Percentiles rank a stretch among this genome's conserved stretches.
Evolutionary conservation across 495 filamentous ascomycete species (phyloP).

Genomic region (Parathielavia appendiculata): DNA sequence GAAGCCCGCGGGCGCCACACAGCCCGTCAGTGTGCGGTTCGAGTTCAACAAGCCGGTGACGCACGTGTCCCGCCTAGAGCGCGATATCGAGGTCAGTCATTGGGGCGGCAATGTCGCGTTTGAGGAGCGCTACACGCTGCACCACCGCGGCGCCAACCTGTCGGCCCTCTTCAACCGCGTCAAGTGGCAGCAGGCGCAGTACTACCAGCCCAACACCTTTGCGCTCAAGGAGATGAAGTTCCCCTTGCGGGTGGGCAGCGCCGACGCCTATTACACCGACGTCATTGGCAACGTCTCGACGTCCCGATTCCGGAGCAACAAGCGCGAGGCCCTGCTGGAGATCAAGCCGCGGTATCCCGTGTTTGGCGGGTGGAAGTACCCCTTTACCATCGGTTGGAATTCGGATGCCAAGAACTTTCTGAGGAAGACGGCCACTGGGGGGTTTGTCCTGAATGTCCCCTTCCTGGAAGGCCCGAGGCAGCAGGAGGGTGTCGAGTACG

Average conservation of each 20-base stretch:
- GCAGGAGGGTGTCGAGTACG: conserved; percentile 78
- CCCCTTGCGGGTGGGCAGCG: conserved; percentile 69
- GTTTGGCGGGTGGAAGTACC: conserved; percentile 97
- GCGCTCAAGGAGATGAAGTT: conserved; percentile 79
- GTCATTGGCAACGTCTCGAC: conserved; percentile 97
- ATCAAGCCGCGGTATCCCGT: conserved; percentile 88
- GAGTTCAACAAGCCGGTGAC: conserved; percentile 91
- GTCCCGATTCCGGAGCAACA: conserved; percentile 74
- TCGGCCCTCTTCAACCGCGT: conserved; percentile 81
- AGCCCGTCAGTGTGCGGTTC: conserved; percentile 76
- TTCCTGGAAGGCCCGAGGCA: conserved; percentile 89
- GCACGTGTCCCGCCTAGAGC: conserved; percentile 68
- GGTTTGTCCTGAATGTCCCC: conserved; percentile 87
- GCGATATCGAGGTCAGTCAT: conserved; percentile 91
- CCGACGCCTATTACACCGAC: conserved; percentile 89
- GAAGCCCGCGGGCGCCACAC: conserved; percentile 63
- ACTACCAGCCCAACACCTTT: conserved; percentile 67
- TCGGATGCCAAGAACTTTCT: conserved; percentile 72
- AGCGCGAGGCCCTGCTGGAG: conserved; percentile 75
- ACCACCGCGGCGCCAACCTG: conserved; percentile 79
- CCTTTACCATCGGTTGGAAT: conserved; percentile 93
- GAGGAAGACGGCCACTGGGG: conserved; percentile 55
- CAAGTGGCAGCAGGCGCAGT: conserved; percentile 68
- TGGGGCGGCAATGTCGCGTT: conserved; percentile 96
- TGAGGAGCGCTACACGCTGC: conserved; percentile 88